Conservation (phyloP, 768 basidiomycete genomes). For the Strobilomyces echinocephalus region DNA sequence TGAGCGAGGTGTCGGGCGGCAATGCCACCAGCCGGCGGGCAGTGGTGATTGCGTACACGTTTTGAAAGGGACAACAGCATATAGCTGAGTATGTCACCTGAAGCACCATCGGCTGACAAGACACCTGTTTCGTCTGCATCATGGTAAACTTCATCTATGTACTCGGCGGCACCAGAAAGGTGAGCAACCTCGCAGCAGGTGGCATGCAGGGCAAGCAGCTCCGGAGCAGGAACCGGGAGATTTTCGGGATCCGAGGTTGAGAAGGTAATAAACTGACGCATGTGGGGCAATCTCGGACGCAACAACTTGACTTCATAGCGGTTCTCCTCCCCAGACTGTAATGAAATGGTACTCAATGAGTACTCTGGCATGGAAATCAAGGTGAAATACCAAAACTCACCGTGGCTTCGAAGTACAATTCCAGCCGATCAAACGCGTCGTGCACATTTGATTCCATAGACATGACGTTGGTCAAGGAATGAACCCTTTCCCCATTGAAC, state of each 20-base stretch:
- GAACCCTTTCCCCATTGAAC: conserved; percentile 3
- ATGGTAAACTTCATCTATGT: conserved; percentile 11
- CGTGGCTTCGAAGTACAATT: conserved; percentile 7
- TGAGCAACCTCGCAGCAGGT: conserved; percentile 25
- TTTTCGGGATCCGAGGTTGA: neutral
- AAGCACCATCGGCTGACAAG: conserved; percentile 3
- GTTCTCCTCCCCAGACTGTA: neutral
- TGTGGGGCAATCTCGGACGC: neutral
- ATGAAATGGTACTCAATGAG: neutral
- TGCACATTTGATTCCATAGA: neutral
- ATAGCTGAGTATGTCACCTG: neutral
- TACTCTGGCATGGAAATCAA: neutral
- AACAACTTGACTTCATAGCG: conserved; percentile 4
- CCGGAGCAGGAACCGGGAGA: conserved; percentile 11
- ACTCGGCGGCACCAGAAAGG: conserved; percentile 19
- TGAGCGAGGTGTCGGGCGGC: too few relatives aligned
- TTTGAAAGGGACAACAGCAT: neutral
- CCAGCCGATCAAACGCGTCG: neutral
- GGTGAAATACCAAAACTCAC: neutral
- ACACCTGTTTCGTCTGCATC: conserved; percentile 3
- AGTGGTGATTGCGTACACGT: too few relatives aligned
- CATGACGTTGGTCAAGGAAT: conserved; percentile 8
- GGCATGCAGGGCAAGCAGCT: conserved; percentile 19
- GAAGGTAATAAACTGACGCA: conserved; percentile 1
- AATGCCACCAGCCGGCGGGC: too few relatives aligned